Base-by-base conservation (phyloP, 2,329 filamentous ascomycete species). In the Blumeria hordei region DNA sequence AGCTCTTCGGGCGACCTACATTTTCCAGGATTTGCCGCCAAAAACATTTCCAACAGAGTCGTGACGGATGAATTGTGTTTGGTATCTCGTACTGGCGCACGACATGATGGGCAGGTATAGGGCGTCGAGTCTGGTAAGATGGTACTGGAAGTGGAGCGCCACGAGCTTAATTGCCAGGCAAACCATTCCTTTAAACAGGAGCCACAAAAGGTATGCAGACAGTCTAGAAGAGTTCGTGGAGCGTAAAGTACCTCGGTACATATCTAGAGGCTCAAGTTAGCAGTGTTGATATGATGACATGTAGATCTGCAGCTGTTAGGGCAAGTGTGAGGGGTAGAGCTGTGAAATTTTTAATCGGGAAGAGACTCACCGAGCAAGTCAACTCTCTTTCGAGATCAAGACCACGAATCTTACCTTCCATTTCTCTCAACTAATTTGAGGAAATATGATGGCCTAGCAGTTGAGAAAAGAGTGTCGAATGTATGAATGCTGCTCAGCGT, bases 181-280 rank as follows among this genome's bases (percentile, higher is more conserved):
- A 96, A 98, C 92, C 92, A 98, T 71, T 94, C 87, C 68, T 94
- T 94, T 57, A 96, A 69, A 66, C 92, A 98, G 41, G 85, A 84
- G 59, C 88, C 92, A 71, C 92, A 98, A 69, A 93, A 98, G 49
- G 90, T 95, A 69, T 94, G 88, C 47, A 94, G 77, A 66, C 88
- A 94, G 71, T 94, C 86, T 67, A 94, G 84, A 53, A 94, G 79
- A 33, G 88, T 94, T 59, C 94, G 75, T 36, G 88, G 88, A 67
- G 93, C 85, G 69, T 87, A 93, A 59, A 94, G 80, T 60, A 94
- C 77, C 68, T 96, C 92, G 62, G 90, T 94, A 73, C 92, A 98
- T 64, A 98, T 98, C 88, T 95, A 62, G 6, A 56, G 10, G 18
- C 32, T 12, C 32, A n/a, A 35, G 32, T 11, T 21, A 37, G 43